Evolutionary conservation across 1,139 yeast genomes (phyloP), one percentile per base, ranked within the genome.

Genomic region (Geotrichum candidum): DNA sequence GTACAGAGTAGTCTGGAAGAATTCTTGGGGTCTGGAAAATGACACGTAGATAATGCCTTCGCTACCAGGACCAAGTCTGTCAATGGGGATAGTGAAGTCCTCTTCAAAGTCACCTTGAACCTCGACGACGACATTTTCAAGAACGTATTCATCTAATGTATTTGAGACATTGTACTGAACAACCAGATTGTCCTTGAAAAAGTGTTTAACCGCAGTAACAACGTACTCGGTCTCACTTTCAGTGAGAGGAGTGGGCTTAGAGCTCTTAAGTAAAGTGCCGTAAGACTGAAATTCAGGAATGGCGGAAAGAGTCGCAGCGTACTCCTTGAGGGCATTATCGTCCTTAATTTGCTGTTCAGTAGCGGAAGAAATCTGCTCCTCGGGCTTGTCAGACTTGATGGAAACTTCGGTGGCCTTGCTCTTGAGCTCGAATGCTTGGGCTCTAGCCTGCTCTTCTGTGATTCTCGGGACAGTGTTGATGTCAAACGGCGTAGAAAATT

Each of bases 141-240:
- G 80, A 56, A 88, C 82, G 62, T 86, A 83, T 67, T 86, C 92
- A 56, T 86, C 85, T 69, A 92, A 82, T 1, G 99, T 94, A 77
- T 94, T 95, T 65, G 87, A 83, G 68, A 95, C 84, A 68, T 88
- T 85, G 76, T 84, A 94, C 78, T 94, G 97, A 67, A 94, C 78
- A 41, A 94, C 95, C 72, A 91, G 78, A 74, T 90, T 88, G 52
- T 84, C 82, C 60, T 83, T 77, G 76, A 88, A 94, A 64, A 91
- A 78, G 74, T 92, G 98, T 75, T 90, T 91, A 62, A 89, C 81
- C 46, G 89, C 94, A 61, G 82, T 82, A 60, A 95, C 96, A 59
- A 90, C 94, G 73, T 91, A 91, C 76, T 94, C 99, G 66, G 96
- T 91, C 73, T 92, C 99, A 65, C 84, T 82, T 73, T 94, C 99